Percentiles rank a stretch among this genome's conserved stretches.
phyloP scores from a whole-genome alignment of 2,329 filamentous ascomycete genomes.

The Alternaria arbusti region DNA sequence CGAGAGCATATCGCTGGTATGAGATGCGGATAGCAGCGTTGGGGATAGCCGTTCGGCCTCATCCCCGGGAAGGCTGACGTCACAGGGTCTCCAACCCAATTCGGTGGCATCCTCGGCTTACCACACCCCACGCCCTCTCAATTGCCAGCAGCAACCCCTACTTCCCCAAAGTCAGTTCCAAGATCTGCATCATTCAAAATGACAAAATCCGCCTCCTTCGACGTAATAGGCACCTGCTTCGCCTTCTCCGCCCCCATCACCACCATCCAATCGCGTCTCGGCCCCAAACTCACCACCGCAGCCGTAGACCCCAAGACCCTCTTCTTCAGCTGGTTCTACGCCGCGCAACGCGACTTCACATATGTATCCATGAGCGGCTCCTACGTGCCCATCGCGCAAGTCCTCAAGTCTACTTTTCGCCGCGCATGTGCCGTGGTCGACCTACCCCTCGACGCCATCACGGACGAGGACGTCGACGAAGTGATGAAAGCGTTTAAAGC shows the following conservation, averaged over 20 bases:
- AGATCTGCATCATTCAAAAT: too few relatives aligned
- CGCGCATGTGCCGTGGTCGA: conserved; percentile 29
- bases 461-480: conserved; percentile 22
- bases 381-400: conserved; percentile 31
- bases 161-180: too few relatives aligned
- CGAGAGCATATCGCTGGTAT: neutral
- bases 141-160: too few relatives aligned
- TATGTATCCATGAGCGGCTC: conserved; percentile 23
- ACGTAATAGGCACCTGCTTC: conserved; percentile 37
- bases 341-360: conserved; percentile 36
- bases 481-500: conserved; percentile 32
- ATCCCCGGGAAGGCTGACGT: conserved; percentile 3
- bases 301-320: conserved; percentile 27
- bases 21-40: neutral
- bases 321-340: conserved; percentile 38
- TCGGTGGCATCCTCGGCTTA: neutral
- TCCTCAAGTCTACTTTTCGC: conserved; percentile 25
- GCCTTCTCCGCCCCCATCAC: conserved; percentile 24
- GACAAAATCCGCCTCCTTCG: conserved; percentile 32
- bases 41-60: neutral
- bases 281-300: conserved; percentile 17
- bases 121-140: neutral
- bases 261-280: conserved; percentile 24
- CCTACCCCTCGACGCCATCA: conserved; percentile 21
- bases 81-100: conserved; percentile 4